Evolutionary conservation across 2,329 filamentous ascomycete species (phyloP).

Genomic region (Colletotrichum plurivorum): DNA sequence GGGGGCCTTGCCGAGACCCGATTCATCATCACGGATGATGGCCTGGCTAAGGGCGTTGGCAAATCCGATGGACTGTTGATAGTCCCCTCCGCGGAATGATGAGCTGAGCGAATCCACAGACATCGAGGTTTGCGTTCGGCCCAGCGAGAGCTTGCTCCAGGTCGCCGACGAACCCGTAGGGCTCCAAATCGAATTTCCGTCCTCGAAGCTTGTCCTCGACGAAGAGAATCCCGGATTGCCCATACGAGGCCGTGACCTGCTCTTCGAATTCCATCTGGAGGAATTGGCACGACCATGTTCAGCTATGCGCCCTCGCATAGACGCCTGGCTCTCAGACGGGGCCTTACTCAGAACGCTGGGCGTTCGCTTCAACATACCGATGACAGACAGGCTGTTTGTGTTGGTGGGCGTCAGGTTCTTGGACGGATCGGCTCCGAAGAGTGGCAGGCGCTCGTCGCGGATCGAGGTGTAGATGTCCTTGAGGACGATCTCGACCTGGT

Average conservation of each 20-base stretch:
- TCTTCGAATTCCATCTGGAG: slow-evolving; percentile 87
- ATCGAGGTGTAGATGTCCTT: slow-evolving; percentile 95
- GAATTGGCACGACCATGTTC: slow-evolving; percentile 69
- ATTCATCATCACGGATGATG: slow-evolving; percentile 90
- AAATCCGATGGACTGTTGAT: slow-evolving; percentile 97
- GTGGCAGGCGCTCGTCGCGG: slow-evolving; percentile 85
- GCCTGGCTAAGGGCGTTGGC: slow-evolving; percentile 96
- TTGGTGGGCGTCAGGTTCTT: slow-evolving; percentile 57
- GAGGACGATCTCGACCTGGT: slow-evolving; percentile 89
- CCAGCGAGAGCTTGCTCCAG: slow-evolving; percentile 94
- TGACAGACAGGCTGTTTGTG: slow-evolving; percentile 79
- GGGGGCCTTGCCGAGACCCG: slow-evolving; percentile 61
- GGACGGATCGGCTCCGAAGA: slow-evolving; percentile 79
- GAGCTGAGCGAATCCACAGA: slow-evolving; percentile 93
- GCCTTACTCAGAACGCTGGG: slow-evolving; percentile 95
- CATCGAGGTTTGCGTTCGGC: slow-evolving; percentile 91
- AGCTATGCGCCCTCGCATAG: slow-evolving; percentile 77
- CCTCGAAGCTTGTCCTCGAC: slow-evolving; percentile 94
- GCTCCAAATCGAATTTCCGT: slow-evolving; percentile 91
- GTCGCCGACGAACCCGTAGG: slow-evolving; percentile 88
- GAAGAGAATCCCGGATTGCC: slow-evolving; percentile 87
- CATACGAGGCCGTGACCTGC: slow-evolving; percentile 82
- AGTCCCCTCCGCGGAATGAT: slow-evolving; percentile 81
- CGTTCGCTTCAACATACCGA: slow-evolving; percentile 83
- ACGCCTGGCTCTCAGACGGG: slow-evolving; percentile 84